These are phyloP conservation scores for Sarcodon sp. DNA, from an alignment of 768 basidiomycete species.

Conservation along the genomic window DNA sequence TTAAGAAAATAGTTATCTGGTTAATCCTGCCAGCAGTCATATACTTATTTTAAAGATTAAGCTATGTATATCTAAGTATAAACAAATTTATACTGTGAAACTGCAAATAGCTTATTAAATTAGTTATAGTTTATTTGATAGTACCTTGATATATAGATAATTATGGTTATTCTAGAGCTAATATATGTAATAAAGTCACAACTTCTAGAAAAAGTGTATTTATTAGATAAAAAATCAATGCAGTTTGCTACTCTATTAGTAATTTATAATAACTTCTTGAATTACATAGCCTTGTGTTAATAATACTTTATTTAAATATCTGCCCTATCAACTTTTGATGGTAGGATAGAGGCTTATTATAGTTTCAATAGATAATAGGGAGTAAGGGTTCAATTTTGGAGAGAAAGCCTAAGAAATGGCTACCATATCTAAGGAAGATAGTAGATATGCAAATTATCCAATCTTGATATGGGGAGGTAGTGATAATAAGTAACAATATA, in stretches of 20 bases:
- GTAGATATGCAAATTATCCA: slow-evolving; percentile 25
- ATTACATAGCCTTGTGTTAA: slow-evolving; percentile 62
- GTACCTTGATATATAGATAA: slow-evolving; percentile 66
- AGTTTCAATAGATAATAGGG: slow-evolving; percentile 70
- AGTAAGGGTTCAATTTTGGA: slow-evolving; percentile 41
- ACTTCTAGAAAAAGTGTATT: slow-evolving; percentile 64
- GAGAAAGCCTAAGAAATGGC: slow-evolving; percentile 20
- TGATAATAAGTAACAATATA: slow-evolving; percentile 32
- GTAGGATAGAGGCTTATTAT: slow-evolving; percentile 67
- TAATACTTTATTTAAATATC: slow-evolving; percentile 59
- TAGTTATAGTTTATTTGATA: slow-evolving; percentile 76
- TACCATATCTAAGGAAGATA: slow-evolving; percentile 24
- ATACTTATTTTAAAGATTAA: no score
- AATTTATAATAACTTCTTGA: slow-evolving; percentile 68
- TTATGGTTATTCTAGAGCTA: slow-evolving; percentile 73
- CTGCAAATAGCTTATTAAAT: no score
- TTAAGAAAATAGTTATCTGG: no score
- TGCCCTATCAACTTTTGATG: slow-evolving; percentile 71
- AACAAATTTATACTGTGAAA: no score
- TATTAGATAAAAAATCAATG: slow-evolving; percentile 66
- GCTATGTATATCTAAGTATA: no score
- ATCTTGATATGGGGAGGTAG: slow-evolving; percentile 26
- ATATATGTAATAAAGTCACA: slow-evolving; percentile 60
- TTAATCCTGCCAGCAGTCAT: no score
- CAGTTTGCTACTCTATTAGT: slow-evolving; percentile 50